Percentiles rank a stretch among this genome's conserved stretches.
These are phyloP conservation scores for Apophysomyces elegans DNA, from an alignment of 371 early-diverging fungal species.

Conservation along the genomic window DNA sequence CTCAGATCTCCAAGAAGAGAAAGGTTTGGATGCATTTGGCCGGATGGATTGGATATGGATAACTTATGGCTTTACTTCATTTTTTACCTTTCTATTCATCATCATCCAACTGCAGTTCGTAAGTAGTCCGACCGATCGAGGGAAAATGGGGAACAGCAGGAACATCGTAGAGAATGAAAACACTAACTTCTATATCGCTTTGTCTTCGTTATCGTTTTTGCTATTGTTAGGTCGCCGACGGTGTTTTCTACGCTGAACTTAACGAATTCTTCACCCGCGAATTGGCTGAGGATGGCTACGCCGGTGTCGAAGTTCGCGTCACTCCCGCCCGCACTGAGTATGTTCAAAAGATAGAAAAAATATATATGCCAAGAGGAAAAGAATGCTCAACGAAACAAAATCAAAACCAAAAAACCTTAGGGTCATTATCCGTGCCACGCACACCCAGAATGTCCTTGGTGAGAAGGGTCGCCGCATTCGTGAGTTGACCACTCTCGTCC, in stretches of 20 bases:
- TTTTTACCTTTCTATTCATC: neutral
- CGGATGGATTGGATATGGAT: constrained; percentile 26
- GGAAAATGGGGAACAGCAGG: neutral
- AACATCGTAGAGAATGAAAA: neutral
- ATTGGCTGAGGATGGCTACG: constrained; percentile 89
- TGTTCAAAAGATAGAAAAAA: constrained; percentile 15
- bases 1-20: constrained; percentile 76
- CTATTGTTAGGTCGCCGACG: constrained; percentile 85
- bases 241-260: constrained; percentile 99
- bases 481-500: constrained; percentile 97
- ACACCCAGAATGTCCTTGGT: constrained; percentile 98
- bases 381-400: constrained; percentile 3
- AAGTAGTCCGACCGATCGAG: constrained; percentile 31
- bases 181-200: no score
- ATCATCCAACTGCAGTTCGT: constrained; percentile 45
- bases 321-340: constrained; percentile 97
- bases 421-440: constrained; percentile 98
- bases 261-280: constrained; percentile 98
- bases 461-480: constrained; percentile 99
- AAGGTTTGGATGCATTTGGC: constrained; percentile 52
- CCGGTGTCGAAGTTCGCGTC: constrained; percentile 98
- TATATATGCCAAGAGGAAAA: neutral
- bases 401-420: constrained; percentile 17
- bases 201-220: neutral
- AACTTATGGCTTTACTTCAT: neutral